phyloP scores from a whole-genome alignment of 2,329 filamentous ascomycete genomes.

The Penicillium aurantiogriseum region DNA sequence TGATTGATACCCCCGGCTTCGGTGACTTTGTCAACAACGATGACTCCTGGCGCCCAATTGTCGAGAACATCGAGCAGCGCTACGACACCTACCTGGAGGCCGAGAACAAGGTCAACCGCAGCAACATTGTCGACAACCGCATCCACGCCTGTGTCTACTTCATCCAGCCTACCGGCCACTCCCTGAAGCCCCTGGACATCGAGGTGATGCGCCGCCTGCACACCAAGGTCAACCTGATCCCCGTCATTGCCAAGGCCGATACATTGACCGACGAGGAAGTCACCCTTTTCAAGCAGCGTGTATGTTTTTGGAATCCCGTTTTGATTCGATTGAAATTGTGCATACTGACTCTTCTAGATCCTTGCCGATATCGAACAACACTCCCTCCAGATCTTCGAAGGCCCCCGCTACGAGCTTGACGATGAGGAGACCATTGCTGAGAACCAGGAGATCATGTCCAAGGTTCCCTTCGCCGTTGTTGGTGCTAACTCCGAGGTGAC shows the following conservation, averaged over 20 bases:
- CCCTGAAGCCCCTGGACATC: slow-evolving; percentile 95
- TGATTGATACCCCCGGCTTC: slow-evolving; percentile 96
- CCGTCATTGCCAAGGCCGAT: slow-evolving; percentile 97
- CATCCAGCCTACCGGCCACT: slow-evolving; percentile 98
- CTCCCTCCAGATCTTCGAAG: slow-evolving; percentile 98
- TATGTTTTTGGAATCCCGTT: slow-evolving; percentile 50
- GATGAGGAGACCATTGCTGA: slow-evolving; percentile 99
- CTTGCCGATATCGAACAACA: slow-evolving; percentile 95
- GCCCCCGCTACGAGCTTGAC: slow-evolving; percentile 95
- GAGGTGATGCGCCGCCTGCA: slow-evolving; percentile 99
- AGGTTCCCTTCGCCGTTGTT: slow-evolving; percentile 97
- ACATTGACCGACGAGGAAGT: slow-evolving; percentile 98
- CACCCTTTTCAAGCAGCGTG: slow-evolving; percentile 88
- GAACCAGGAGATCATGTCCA: slow-evolving; percentile 99
- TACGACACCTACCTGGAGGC: slow-evolving; percentile 98
- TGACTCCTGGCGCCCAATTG: slow-evolving; percentile 97
- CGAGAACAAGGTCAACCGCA: slow-evolving; percentile 99
- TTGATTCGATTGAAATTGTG: not conserved
- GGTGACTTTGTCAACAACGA: slow-evolving; percentile 99
- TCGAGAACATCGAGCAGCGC: slow-evolving; percentile 99
- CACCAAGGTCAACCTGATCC: slow-evolving; percentile 99
- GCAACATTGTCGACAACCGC: slow-evolving; percentile 99
- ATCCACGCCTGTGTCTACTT: slow-evolving; percentile 99
- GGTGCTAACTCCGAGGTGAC: slow-evolving; percentile 94
- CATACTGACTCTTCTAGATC: slow-evolving; percentile 61